These are phyloP conservation scores for Russula olivacea DNA, from an alignment of 768 basidiomycete genomes.

Conservation along the genomic window DNA sequence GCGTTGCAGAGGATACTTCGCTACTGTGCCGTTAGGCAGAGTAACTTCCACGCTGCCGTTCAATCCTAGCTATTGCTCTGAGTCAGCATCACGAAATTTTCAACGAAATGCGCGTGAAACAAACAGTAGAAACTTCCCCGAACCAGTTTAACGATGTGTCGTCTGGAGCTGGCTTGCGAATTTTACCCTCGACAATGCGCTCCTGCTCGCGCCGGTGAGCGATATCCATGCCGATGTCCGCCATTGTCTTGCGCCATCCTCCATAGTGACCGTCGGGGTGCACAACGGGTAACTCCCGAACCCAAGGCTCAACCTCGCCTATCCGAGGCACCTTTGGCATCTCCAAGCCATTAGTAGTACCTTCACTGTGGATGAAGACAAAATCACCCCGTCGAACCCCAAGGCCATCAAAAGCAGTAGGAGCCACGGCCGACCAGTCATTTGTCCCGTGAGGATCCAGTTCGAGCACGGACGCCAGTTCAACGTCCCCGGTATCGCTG, in stretches of 20 bases:
- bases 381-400: constrained; percentile 81
- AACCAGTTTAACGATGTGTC: constrained; percentile 62
- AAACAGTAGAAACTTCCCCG: constrained; percentile 76
- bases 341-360: constrained; percentile 65
- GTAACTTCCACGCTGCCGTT: constrained; percentile 71
- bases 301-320: constrained; percentile 79
- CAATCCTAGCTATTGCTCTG: constrained; percentile 49
- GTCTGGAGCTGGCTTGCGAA: constrained; percentile 38
- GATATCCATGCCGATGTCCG: constrained; percentile 54
- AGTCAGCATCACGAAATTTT: constrained; percentile 8
- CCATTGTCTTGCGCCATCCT: constrained; percentile 71
- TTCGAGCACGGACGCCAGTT: constrained; percentile 78
- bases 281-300: constrained; percentile 50
- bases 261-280: constrained; percentile 44
- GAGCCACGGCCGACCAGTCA: constrained; percentile 41
- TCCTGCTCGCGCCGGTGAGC: constrained; percentile 42
- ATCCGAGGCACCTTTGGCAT: constrained; percentile 73
- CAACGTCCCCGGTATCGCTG: constrained; percentile 45
- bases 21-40: constrained; percentile 50
- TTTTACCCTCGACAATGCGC: constrained; percentile 36
- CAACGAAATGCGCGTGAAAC: constrained; percentile 26
- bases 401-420: constrained; percentile 49
- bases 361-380: constrained; percentile 70
- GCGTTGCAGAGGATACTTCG: constrained; percentile 55
- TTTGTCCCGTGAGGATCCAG: constrained; percentile 77